Percentiles rank a stretch among this genome's conserved stretches.
These are phyloP conservation scores for Carpinus fangiana DNA, from an alignment of 306 rosid genomes.

Conservation along the genomic window DNA sequence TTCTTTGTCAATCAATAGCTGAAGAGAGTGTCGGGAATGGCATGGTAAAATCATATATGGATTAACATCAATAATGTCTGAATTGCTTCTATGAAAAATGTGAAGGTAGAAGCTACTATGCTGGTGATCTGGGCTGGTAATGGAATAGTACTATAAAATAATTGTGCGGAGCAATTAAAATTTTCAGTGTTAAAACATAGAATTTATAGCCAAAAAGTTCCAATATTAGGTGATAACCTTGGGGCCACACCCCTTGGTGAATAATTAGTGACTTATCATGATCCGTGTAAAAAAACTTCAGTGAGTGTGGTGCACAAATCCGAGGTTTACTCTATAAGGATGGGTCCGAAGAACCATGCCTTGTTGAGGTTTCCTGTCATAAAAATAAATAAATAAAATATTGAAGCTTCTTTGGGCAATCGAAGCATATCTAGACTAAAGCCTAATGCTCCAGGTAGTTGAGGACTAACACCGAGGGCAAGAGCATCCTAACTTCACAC, in stretches of 20 bases:
- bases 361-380: too few relatives aligned
- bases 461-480: background rate
- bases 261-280: too few relatives aligned
- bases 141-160: background rate
- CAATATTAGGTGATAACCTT: background rate
- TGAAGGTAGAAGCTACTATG: background rate
- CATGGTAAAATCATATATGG: background rate
- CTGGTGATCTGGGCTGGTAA: background rate
- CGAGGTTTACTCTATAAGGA: too few relatives aligned
- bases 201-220: background rate
- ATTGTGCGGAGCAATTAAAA: background rate
- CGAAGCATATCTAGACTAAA: background rate
- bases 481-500: constrained; percentile 3
- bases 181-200: background rate
- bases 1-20: background rate
- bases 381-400: background rate
- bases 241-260: too few relatives aligned
- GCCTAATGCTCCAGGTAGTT: too few relatives aligned
- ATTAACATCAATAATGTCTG: background rate
- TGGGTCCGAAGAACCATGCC: too few relatives aligned
- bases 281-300: too few relatives aligned
- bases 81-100: background rate
- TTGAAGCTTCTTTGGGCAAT: background rate
- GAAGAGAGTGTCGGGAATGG: background rate
- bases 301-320: too few relatives aligned